Conservation (phyloP, 2,329 filamentous ascomycete species). For the Neospermospora avenae region DNA sequence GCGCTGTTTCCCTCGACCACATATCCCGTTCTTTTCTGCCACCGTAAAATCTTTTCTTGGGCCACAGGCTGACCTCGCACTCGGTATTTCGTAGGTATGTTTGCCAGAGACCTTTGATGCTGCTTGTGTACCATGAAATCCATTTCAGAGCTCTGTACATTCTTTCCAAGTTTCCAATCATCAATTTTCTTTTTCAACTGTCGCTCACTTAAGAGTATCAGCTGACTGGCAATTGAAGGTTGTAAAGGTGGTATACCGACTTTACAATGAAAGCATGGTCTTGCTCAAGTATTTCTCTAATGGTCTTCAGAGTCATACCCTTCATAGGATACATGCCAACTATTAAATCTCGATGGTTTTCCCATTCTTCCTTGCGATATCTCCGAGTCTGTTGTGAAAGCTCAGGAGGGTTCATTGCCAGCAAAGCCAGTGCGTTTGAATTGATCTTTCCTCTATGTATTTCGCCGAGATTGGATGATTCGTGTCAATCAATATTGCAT, state of each 20-base stretch:
- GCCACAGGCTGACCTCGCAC: neutral
- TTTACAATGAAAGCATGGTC: constrained; percentile 7
- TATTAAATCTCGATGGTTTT: neutral
- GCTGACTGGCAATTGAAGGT: neutral
- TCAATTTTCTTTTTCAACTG: constrained; percentile 8
- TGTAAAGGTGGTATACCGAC: neutral
- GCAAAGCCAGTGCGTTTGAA: neutral
- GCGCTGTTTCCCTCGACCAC: neutral
- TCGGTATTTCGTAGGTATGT: neutral
- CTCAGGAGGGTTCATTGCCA: neutral
- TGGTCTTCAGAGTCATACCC: neutral
- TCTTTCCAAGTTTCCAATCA: constrained; percentile 3
- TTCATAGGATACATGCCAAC: neutral
- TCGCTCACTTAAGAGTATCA: neutral
- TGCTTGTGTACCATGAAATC: neutral
- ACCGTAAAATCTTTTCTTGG: neutral
- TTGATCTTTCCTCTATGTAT: neutral
- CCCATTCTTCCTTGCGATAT: constrained; percentile 10
- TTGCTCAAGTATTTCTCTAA: neutral
- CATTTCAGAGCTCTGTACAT: constrained; percentile 5
- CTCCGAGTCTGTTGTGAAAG: neutral
- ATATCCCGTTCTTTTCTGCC: neutral
- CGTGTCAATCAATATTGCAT: neutral
- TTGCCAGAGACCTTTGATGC: neutral
- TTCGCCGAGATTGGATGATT: neutral